phyloP scores from a whole-genome alignment of 345 rosid species.

The Ceriops tagal region DNA sequence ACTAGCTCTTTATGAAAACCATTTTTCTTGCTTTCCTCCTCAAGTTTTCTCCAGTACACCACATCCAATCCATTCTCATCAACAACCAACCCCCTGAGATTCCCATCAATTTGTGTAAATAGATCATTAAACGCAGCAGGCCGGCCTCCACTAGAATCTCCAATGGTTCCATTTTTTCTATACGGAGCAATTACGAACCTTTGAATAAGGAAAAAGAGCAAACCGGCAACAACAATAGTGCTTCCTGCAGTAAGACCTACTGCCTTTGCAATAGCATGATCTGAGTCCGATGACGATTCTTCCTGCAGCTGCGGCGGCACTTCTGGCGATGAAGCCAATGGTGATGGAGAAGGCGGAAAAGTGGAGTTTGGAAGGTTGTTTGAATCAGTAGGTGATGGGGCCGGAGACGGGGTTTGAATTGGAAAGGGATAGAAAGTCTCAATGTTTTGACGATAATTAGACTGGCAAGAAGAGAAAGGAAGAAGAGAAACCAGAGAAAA shows the following conservation, averaged over 20 bases:
- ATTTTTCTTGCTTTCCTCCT: constrained; percentile 28
- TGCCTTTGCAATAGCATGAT: constrained; percentile 42
- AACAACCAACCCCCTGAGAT: constrained; percentile 50
- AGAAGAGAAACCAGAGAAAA: neutral
- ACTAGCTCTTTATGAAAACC: constrained; percentile 25
- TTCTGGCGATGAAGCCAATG: neutral
- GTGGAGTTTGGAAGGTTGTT: too few relatives aligned
- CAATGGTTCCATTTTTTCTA: constrained; percentile 26
- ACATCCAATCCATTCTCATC: constrained; percentile 82
- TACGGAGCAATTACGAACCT: constrained; percentile 35
- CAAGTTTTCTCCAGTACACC: constrained; percentile 63
- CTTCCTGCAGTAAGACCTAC: constrained; percentile 61
- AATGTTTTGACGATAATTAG: neutral
- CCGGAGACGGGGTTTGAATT: neutral
- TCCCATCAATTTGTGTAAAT: constrained; percentile 38
- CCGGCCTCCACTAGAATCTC: constrained; percentile 19
- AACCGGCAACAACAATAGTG: constrained; percentile 45
- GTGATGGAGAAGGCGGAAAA: neutral
- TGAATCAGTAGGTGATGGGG: neutral
- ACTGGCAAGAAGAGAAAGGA: constrained; percentile 1
- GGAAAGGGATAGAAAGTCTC: neutral
- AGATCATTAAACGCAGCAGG: constrained; percentile 22
- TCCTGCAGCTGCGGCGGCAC: neutral
- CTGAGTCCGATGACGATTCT: constrained; percentile 18
- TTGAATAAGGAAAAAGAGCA: constrained; percentile 48